phyloP scores from a whole-genome alignment of 78 protist genomes.

The Cavenderia fasciculata region DNA sequence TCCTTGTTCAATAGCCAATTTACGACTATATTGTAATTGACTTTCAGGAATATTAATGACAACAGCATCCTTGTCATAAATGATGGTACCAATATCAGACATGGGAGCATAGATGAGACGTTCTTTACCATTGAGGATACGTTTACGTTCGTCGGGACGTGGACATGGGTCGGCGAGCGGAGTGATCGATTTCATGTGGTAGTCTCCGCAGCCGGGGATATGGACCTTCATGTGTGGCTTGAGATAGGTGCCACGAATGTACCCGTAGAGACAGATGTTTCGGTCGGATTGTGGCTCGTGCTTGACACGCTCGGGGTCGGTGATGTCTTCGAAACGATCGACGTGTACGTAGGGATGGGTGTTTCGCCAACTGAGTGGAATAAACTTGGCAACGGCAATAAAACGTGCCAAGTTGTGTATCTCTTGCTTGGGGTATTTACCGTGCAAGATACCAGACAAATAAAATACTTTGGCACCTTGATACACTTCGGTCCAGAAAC shows the following conservation, averaged over 20 bases:
- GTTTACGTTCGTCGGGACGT: slow-evolving; percentile 79
- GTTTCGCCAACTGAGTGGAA: slow-evolving; percentile 95
- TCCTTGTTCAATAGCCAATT: too few species aligned
- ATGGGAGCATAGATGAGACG: slow-evolving; percentile 93
- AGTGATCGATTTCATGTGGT: slow-evolving; percentile 68
- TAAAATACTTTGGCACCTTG: slow-evolving; percentile 99
- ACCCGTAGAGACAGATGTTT: slow-evolving; percentile 91
- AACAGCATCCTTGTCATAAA: slow-evolving; percentile 97
- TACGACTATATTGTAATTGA: too few species aligned
- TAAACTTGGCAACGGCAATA: slow-evolving; percentile 93
- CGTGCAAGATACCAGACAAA: slow-evolving; percentile 91
- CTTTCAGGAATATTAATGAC: slow-evolving; percentile 92
- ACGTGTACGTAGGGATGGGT: slow-evolving; percentile 97
- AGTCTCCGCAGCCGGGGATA: slow-evolving; percentile 98
- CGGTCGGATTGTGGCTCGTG: slow-evolving; percentile 82
- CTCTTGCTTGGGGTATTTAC: slow-evolving; percentile 92
- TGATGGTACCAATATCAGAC: slow-evolving; percentile 96
- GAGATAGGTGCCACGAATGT: slow-evolving; percentile 95
- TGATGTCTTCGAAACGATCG: slow-evolving; percentile 98
- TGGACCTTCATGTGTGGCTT: slow-evolving; percentile 91
- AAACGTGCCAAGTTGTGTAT: slow-evolving; percentile 97
- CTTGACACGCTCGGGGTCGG: slow-evolving; percentile 88
- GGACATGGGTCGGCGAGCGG: slow-evolving; percentile 97
- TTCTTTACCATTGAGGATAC: slow-evolving; percentile 86
- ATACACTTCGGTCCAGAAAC: slow-evolving; percentile 98